phyloP scores from a whole-genome alignment of 768 basidiomycete species.

The Podaxis pistillaris region DNA sequence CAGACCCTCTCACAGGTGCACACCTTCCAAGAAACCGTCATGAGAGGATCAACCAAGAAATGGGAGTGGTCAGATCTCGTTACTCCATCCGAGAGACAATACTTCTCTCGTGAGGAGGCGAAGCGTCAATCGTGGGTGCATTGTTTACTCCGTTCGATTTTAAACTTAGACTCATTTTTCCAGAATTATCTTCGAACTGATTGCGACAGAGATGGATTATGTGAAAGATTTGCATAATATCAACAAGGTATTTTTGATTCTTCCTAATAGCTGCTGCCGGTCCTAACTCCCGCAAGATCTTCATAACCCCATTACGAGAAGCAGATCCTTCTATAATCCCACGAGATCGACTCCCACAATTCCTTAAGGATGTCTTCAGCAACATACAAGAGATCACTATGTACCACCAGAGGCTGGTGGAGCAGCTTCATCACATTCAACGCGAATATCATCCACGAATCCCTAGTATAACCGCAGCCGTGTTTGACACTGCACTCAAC shows the following conservation, averaged over 20 bases:
- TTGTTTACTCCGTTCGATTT: not conserved
- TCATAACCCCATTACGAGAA: conserved; percentile 70
- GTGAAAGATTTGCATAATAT: conserved; percentile 93
- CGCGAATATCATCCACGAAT: conserved; percentile 84
- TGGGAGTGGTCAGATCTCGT: conserved; percentile 93
- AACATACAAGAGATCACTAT: conserved; percentile 76
- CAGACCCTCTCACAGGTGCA: conserved; percentile 79
- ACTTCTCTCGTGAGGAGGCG: conserved; percentile 18
- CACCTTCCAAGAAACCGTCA: conserved; percentile 90
- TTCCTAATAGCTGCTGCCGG: not conserved
- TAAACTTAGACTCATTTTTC: not conserved
- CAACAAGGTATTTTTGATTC: conserved; percentile 31
- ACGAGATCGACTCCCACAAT: conserved; percentile 64
- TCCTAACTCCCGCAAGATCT: conserved; percentile 54
- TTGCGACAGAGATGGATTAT: conserved; percentile 95
- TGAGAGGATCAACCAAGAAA: conserved; percentile 73
- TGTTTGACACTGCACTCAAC: conserved; percentile 86
- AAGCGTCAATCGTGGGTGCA: conserved; percentile 74
- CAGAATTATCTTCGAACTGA: conserved; percentile 91
- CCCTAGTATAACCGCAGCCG: conserved; percentile 76
- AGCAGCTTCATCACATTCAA: conserved; percentile 82
- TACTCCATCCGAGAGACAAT: conserved; percentile 13
- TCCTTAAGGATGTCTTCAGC: conserved; percentile 87
- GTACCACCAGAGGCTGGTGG: conserved; percentile 76
- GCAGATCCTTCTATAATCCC: conserved; percentile 80